These are phyloP conservation scores for Coniella lustricola DNA, from an alignment of 2,329 filamentous ascomycete genomes.

Conservation along the genomic window DNA sequence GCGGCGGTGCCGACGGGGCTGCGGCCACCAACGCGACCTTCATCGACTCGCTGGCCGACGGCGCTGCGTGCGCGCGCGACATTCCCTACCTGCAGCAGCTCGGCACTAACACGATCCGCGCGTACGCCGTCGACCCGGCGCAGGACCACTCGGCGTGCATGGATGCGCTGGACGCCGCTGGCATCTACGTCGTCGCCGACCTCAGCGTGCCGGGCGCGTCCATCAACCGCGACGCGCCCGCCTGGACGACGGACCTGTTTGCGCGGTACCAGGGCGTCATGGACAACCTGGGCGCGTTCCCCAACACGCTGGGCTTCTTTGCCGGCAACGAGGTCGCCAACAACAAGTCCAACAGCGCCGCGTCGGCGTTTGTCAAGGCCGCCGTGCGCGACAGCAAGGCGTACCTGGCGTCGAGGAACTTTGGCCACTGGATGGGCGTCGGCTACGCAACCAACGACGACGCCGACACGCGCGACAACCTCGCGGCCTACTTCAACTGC, in stretches of 20 bases:
- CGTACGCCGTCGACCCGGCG: constrained; percentile 82
- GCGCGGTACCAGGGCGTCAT: constrained; percentile 76
- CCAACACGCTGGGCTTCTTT: constrained; percentile 94
- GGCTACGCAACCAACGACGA: constrained; percentile 97
- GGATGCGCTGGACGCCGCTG: constrained; percentile 69
- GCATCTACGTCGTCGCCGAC: constrained; percentile 94
- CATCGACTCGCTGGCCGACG: constrained; percentile 75
- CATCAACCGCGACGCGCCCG: constrained; percentile 75
- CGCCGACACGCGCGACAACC: constrained; percentile 67
- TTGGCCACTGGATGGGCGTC: constrained; percentile 71
- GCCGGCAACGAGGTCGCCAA: constrained; percentile 97
- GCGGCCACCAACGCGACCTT: constrained; percentile 51
- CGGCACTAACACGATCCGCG: constrained; percentile 86
- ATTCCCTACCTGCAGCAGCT: constrained; percentile 73
- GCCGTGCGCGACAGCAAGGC: constrained; percentile 92
- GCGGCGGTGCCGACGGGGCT: constrained; percentile 47
- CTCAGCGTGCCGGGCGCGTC: constrained; percentile 73
- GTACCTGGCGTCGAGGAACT: constrained; percentile 72
- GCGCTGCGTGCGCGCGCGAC: constrained; percentile 68
- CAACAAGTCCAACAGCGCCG: constrained; percentile 76
- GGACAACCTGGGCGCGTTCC: constrained; percentile 73
- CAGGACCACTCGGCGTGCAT: constrained; percentile 78
- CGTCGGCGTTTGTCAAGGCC: constrained; percentile 93
- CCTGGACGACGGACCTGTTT: constrained; percentile 75
- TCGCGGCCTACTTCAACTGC: constrained; percentile 94